These are phyloP conservation scores for Apophysomyces variabilis DNA, from an alignment of 371 early-diverging fungal species.

Conservation along the genomic window DNA sequence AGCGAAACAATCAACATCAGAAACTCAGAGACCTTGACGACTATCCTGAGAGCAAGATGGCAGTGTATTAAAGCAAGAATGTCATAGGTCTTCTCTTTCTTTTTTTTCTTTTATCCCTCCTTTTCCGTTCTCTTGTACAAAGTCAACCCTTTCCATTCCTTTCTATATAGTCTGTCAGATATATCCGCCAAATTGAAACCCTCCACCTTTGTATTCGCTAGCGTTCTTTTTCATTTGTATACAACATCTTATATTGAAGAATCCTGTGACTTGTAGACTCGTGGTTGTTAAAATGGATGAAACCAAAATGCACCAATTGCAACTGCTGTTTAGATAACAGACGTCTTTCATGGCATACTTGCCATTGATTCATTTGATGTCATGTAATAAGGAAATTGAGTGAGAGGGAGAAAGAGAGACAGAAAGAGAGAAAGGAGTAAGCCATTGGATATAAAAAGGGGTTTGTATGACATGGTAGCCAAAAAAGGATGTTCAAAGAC, in stretches of 20 bases:
- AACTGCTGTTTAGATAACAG: background rate
- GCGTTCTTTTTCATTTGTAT: background rate
- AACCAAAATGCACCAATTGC: background rate
- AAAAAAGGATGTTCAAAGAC: constrained; percentile 8
- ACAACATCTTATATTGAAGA: background rate
- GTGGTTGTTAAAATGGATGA: background rate
- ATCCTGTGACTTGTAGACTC: background rate
- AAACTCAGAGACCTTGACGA: constrained; percentile 32
- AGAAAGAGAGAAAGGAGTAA: background rate
- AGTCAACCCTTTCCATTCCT: constrained; percentile 10
- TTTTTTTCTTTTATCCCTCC: background rate
- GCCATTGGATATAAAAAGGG: no score
- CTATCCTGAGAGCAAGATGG: constrained; percentile 21
- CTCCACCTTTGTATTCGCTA: constrained; percentile 2
- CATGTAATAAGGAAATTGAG: no score
- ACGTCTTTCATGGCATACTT: no score
- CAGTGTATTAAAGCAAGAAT: background rate
- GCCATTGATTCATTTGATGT: no score
- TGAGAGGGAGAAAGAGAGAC: background rate
- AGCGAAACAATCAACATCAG: constrained; percentile 29
- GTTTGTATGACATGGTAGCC: background rate
- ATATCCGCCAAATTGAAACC: constrained; percentile 1
- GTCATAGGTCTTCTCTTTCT: background rate
- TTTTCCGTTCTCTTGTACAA: background rate
- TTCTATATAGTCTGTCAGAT: constrained; percentile 5